These are phyloP conservation scores for Furcasterigmium furcatum DNA, from an alignment of 2,329 filamentous ascomycete genomes.

Conservation along the genomic window DNA sequence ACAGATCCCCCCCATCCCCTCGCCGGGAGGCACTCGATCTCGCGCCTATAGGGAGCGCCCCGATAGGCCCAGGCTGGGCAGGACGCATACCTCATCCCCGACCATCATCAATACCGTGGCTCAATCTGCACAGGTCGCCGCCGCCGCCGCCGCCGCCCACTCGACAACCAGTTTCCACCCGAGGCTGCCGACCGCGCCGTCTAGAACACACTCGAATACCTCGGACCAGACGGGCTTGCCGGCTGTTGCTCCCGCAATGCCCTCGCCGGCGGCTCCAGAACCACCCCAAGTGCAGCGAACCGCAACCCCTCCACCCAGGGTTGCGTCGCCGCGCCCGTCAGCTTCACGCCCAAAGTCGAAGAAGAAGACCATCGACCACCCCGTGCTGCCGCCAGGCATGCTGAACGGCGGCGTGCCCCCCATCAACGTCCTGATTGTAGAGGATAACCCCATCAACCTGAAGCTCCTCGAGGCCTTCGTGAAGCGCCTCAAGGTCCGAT, in stretches of 20 bases:
- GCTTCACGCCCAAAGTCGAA: constrained; percentile 44
- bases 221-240: constrained; percentile 47
- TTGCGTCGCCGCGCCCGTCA: constrained; percentile 45
- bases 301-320: constrained; percentile 48
- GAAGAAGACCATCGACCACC: constrained; percentile 46
- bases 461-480: constrained; percentile 92
- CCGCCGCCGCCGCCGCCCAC: constrained; percentile 25
- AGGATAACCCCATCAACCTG: constrained; percentile 98
- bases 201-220: constrained; percentile 57
- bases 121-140: constrained; percentile 30
- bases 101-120: constrained; percentile 56
- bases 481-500: constrained; percentile 90
- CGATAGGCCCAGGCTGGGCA: constrained; percentile 57
- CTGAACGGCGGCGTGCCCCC: constrained; percentile 84
- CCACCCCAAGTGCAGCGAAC: constrained; percentile 43
- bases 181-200: constrained; percentile 41
- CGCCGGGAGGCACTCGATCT: constrained; percentile 64
- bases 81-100: constrained; percentile 80
- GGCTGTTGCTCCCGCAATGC: constrained; percentile 46
- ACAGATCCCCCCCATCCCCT: constrained; percentile 76
- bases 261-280: constrained; percentile 47
- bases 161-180: constrained; percentile 33
- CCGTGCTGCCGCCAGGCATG: constrained; percentile 56
- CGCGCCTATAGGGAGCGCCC: constrained; percentile 55
- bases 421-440: constrained; percentile 95